These are phyloP conservation scores for Leccinellum luteum DNA, from an alignment of 768 basidiomycete species.

Conservation along the genomic window DNA sequence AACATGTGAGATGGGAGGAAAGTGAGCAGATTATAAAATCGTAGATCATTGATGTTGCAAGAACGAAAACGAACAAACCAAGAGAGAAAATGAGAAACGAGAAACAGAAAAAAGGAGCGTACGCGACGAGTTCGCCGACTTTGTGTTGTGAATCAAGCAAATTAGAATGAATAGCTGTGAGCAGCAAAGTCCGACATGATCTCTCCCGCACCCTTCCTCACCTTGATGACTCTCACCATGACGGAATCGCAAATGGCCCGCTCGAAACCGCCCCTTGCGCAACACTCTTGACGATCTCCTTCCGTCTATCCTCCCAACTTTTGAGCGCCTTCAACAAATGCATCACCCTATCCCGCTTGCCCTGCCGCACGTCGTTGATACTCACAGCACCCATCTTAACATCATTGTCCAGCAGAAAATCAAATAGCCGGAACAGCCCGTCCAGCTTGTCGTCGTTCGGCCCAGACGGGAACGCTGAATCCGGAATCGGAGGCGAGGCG, in stretches of 20 bases:
- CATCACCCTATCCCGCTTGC: constrained; percentile 76
- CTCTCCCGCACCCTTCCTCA: background rate
- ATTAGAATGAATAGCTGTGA: background rate
- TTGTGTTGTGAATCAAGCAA: background rate
- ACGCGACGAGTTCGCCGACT: constrained; percentile 11
- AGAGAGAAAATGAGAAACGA: background rate
- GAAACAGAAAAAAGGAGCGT: constrained; percentile 20
- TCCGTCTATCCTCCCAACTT: constrained; percentile 77
- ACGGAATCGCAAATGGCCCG: background rate
- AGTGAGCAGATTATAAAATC: background rate
- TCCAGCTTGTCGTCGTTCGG: constrained; percentile 77
- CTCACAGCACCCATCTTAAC: constrained; percentile 89
- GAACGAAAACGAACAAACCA: background rate
- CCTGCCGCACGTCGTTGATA: constrained; percentile 88
- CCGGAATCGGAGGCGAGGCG: constrained; percentile 68
- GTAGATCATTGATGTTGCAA: background rate
- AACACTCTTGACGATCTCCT: constrained; percentile 51
- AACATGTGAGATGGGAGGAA: background rate
- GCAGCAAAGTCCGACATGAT: constrained; percentile 1
- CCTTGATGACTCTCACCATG: constrained; percentile 2
- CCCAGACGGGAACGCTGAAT: constrained; percentile 71
- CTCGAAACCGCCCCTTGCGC: constrained; percentile 34
- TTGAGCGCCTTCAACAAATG: constrained; percentile 77
- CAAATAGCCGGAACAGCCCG: constrained; percentile 85
- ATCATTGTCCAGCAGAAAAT: constrained; percentile 89